These are phyloP conservation scores for Naganishia vishniacii DNA, from an alignment of 768 basidiomycete species.

Conservation along the genomic window DNA sequence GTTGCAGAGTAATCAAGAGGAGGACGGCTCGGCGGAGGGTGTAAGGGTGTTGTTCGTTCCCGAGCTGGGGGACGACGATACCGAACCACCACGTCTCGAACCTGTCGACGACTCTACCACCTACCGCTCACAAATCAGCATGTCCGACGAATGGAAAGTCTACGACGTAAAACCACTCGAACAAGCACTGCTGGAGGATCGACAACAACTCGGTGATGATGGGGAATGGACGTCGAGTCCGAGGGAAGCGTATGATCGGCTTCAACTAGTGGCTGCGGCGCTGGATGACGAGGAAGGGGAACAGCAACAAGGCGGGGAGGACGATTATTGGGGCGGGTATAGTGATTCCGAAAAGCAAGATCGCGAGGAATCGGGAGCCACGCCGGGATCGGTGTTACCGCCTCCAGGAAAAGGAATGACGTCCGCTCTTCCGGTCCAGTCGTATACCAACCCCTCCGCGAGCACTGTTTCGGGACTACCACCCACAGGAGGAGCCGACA, in stretches of 20 bases:
- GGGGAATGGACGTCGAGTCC: neutral
- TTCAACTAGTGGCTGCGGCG: neutral
- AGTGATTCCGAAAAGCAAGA: conserved; percentile 22
- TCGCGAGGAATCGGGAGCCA: neutral
- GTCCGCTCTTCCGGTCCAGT: neutral
- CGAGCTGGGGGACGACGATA: neutral
- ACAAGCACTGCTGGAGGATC: neutral
- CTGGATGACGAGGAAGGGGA: conserved; percentile 13
- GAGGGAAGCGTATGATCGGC: neutral
- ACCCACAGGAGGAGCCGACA: neutral
- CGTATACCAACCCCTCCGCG: neutral
- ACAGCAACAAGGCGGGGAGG: conserved; percentile 4
- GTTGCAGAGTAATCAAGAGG: neutral
- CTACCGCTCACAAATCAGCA: conserved; percentile 2
- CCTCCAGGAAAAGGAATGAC: neutral
- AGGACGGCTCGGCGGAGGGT: too few species aligned
- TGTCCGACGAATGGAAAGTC: conserved; percentile 22
- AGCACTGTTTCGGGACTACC: too few species aligned
- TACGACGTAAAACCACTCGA: conserved; percentile 15
- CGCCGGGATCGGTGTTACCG: neutral
- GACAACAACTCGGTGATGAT: neutral
- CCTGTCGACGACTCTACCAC: neutral
- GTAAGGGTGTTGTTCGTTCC: conserved; percentile 7
- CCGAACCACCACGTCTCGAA: neutral
- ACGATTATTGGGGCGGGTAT: conserved; percentile 30